Base-by-base conservation (phyloP, 148 eudicot genomes). In the Rhododendron molle region DNA sequence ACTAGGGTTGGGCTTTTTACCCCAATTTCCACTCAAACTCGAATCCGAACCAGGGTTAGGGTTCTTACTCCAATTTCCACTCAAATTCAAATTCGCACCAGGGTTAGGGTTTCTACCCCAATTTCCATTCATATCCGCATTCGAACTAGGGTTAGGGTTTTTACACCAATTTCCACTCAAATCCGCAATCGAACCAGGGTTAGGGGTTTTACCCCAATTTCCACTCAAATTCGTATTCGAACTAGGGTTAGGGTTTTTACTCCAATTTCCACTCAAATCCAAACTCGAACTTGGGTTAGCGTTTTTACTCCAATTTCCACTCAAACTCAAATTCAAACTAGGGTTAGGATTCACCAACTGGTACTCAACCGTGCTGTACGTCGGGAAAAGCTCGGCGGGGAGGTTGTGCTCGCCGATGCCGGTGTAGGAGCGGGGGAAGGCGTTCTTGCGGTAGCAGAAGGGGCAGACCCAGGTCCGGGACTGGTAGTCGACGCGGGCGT, bases 381-480 rank as follows among this genome's bases (percentile, higher is more conserved):
- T 94, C 2, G 99, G 99, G 20, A 92, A 97, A 32, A 97, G 95
- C 91, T 97, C 99, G 60, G 99, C 99, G 0, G 99, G 99, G 10
- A 97, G 93, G 72, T 92, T 94, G 73, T 92, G 89, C 83, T 97
- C 98, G 18, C 94, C 93, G 83, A 94, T 89, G 5, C 88, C 92
- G 30, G 89, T 65, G 58, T 96, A 94, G 0, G 94, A 87, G 43
- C 89, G 92, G 0, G 99, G 99, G 54, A 97, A 97, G 13, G 84
- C 86, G 83, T 93, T 94, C 83, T 86, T 94, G 34, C 86, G 80
- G 84, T 89, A 82, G 80, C 99, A 97, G 88, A 97, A 97, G 43
- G 99, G 95, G 93, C 99, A 97, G 77, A 90, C 87, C 99, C 99
- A 97, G 81, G 93, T 92, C 83, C 91, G 91, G 12, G 96, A 86